phyloP scores from a whole-genome alignment of 2,329 filamentous ascomycete species.

The Botrytis paeoniae region DNA sequence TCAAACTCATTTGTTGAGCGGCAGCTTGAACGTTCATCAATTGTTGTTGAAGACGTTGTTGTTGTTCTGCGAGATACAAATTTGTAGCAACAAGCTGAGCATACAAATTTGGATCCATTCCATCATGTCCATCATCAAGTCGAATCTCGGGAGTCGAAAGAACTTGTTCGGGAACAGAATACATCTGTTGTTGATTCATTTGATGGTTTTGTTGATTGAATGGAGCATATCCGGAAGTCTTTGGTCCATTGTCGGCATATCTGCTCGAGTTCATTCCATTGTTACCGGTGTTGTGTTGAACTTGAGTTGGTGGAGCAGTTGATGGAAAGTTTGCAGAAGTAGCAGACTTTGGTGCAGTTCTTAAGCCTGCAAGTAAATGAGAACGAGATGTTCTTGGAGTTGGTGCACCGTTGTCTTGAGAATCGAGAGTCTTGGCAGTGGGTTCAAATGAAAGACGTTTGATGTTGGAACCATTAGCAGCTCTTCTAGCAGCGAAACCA shows the following conservation, averaged over 20 bases:
- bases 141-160: conserved; percentile 79
- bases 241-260: conserved; percentile 38
- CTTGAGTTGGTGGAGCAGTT: conserved; percentile 58
- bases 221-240: conserved; percentile 34
- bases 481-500: conserved; percentile 77
- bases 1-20: conserved; percentile 77
- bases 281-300: conserved; percentile 36
- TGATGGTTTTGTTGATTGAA: conserved; percentile 40
- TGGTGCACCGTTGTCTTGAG: conserved; percentile 64
- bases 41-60: conserved; percentile 93
- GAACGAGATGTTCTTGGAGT: conserved; percentile 93
- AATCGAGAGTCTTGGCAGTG: conserved; percentile 61
- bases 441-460: conserved; percentile 82
- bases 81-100: conserved; percentile 90
- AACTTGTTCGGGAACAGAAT: conserved; percentile 78
- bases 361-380: conserved; percentile 86
- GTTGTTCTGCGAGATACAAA: conserved; percentile 87
- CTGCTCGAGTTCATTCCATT: conserved; percentile 34
- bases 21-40: conserved; percentile 79
- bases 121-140: conserved; percentile 65
- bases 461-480: conserved; percentile 71
- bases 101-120: conserved; percentile 82
- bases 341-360: conserved; percentile 87
- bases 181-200: conserved; percentile 54
- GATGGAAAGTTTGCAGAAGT: conserved; percentile 69